Evolutionary conservation across 2,329 filamentous ascomycete genomes (phyloP), one percentile per base, ranked within the genome.

Genomic region (Hypomyces rosellus): DNA sequence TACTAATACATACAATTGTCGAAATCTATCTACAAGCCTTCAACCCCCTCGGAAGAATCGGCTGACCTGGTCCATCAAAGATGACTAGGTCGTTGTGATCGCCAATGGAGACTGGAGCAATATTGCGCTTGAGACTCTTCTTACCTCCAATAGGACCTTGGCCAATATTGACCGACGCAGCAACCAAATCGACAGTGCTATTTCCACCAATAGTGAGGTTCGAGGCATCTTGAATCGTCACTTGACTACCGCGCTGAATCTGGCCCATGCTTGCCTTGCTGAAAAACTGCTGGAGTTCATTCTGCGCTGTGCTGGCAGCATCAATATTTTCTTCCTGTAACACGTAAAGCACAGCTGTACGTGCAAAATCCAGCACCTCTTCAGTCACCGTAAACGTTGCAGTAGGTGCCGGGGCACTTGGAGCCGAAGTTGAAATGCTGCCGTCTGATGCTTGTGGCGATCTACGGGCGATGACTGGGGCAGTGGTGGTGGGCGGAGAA

Each of bases 301-400:
- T 67, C 60, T 85, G 82, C 1, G 81, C 80, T 5, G 65, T 64
- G 43, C 77, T 72, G 0, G 82, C 82, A 37, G 70, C 68, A 33
- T 69, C 63, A 1, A 82, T 58, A 5, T 64, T 69, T 50, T 78
- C 66, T 56, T 81, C 67, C 59, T 86, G 80, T 2, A 86, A 67
- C 22, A 87, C 70, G 55, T 74, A 85, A 14, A 87, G 70, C 3
- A 86, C 77, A 0, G 75, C 76, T 2, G 84, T 74, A 3, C 83
- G 74, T 1, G 81, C 77, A 67, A 87, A 87, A 59, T 86, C 83
- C 1, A 84, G 67, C 0, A 75, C 73, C 45, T 79, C 71, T 50
- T 83, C 73, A 1, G 78, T 79, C 12, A 81, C 68, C 0, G 61
- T 62, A 45, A 84, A 84, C 2, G 16, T 18, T 2, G 45, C n/a